Evolutionary conservation across 805 yeast genomes (phyloP).

Genomic region (Cyberlindnera maritima): DNA sequence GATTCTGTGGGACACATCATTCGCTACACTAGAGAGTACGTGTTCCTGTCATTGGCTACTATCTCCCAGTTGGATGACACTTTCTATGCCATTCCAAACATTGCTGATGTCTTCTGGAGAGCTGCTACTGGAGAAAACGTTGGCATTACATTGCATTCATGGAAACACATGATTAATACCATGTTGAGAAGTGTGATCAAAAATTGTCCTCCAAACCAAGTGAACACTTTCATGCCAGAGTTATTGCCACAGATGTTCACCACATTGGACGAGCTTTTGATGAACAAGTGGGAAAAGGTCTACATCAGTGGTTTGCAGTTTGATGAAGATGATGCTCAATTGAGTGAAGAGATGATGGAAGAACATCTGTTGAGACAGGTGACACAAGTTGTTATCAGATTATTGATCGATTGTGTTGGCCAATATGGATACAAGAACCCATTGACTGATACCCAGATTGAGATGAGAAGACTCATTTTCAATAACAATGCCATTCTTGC

Average conservation of each 20-base stretch:
- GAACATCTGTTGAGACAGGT: constrained; percentile 91
- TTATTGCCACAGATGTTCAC: constrained; percentile 74
- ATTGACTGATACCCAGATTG: constrained; percentile 57
- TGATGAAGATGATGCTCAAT: constrained; percentile 62
- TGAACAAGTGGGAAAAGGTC: constrained; percentile 72
- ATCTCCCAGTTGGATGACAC: constrained; percentile 88
- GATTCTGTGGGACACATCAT: constrained; percentile 96
- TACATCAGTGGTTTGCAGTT: constrained; percentile 40
- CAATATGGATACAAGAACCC: constrained; percentile 52
- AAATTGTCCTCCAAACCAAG: constrained; percentile 76
- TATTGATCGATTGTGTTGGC: constrained; percentile 83
- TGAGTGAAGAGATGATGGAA: constrained; percentile 98
- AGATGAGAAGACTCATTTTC: constrained; percentile 64
- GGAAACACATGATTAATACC: constrained; percentile 94
- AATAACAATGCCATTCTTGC: constrained; percentile 66
- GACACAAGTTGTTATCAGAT: constrained; percentile 85
- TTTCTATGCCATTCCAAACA: constrained; percentile 78
- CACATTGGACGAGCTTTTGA: constrained; percentile 71
- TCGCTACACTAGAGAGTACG: constrained; percentile 94
- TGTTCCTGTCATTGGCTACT: constrained; percentile 84
- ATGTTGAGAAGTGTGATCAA: constrained; percentile 83
- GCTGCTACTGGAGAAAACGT: constrained; percentile 72
- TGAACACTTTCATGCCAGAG: constrained; percentile 67
- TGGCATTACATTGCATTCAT: constrained; percentile 90
- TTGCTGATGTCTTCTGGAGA: constrained; percentile 73